Base-by-base conservation (phyloP, 1,284 basidiomycete species). In the Sanguinoderma infundibulare region DNA sequence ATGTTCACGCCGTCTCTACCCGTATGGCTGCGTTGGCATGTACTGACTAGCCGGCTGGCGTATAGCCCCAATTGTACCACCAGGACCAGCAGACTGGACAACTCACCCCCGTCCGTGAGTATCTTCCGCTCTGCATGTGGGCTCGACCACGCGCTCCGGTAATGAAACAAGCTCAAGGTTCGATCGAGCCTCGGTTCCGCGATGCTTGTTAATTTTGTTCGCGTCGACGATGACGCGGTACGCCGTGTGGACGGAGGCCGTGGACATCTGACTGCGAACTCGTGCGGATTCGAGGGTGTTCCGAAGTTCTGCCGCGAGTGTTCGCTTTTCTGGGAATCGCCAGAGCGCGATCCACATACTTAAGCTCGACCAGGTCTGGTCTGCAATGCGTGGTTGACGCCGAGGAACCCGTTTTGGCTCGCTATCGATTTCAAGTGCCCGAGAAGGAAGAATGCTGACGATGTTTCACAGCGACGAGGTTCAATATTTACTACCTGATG, bases 401-500 rank as follows among this genome's bases (percentile, higher is more conserved):
- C n/a, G n/a, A n/a, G n/a, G n/a, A n/a, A n/a, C n/a, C n/a, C n/a
- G n/a, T n/a, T 34, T 20, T 1, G 20, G 20, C 15, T 24, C 40
- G 12, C 38, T 39, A 6, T 10, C 10, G 42, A 26, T 10, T 44
- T 14, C 12, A 3, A 10, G 15, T 49, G 32, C 28, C 3, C 28
- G 3, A 12, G 28, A 32, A 1, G 28, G 30, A 8, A 14, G 32
- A 34, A 0, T 36, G 32, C 49, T 54, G 50, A 53, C 44, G 14
- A 5, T 12, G 6, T 8, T 10, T 24, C 1, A 30, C 40, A 64
- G 64, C 59, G 26, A 55, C 67, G n/a, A 40, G 42, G 34, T 65
- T 65, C 57, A 67, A 67, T 61, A 72, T 71, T 36, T 72, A 73
- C 58, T 73, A 73, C 61, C 52, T 73, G 58, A 67, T 66, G 36